A percentile compares a stretch with the other conserved stretches of the same genome.
Conservation (phyloP, 768 basidiomycete species). For the Butyriboletus loyo region DNA sequence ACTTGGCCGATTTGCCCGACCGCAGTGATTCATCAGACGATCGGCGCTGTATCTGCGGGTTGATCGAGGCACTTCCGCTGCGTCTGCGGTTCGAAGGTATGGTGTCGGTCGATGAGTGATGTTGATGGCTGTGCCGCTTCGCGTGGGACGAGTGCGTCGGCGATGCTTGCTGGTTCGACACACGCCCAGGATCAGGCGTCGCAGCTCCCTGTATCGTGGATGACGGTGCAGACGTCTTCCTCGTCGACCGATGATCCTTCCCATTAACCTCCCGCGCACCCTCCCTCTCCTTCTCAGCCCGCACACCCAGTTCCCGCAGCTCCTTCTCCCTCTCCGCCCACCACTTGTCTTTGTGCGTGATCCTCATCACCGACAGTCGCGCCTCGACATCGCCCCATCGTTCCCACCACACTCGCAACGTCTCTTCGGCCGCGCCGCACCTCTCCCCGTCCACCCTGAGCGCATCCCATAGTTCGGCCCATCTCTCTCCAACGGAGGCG, state of each 20-base stretch:
- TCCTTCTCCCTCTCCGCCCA: conserved; percentile 31
- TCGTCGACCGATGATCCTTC: conserved; percentile 16
- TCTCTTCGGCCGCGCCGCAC: conserved; percentile 67
- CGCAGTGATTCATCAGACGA: conserved; percentile 41
- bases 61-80: conserved; percentile 26
- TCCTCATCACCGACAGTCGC: conserved; percentile 38
- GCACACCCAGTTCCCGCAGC: conserved; percentile 16
- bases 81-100: conserved; percentile 22
- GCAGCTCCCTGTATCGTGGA: conserved; percentile 6
- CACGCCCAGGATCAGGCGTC: conserved; percentile 22
- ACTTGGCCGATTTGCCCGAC: conserved; percentile 37
- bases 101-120: conserved; percentile 29
- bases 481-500: conserved; percentile 55
- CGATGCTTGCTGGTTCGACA: conserved; percentile 25
- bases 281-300: conserved; percentile 18
- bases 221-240: conserved; percentile 17
- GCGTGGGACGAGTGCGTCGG: conserved; percentile 17
- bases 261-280: conserved; percentile 8
- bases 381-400: conserved; percentile 68
- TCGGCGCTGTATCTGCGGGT: conserved; percentile 25
- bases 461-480: conserved; percentile 85
- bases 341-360: conserved; percentile 36
- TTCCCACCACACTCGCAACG: conserved; percentile 64
- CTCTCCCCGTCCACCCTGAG: conserved; percentile 67
- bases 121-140: conserved; percentile 26